Conservation (phyloP, 2,329 filamentous ascomycete species). For the Talaromyces sp. region DNA sequence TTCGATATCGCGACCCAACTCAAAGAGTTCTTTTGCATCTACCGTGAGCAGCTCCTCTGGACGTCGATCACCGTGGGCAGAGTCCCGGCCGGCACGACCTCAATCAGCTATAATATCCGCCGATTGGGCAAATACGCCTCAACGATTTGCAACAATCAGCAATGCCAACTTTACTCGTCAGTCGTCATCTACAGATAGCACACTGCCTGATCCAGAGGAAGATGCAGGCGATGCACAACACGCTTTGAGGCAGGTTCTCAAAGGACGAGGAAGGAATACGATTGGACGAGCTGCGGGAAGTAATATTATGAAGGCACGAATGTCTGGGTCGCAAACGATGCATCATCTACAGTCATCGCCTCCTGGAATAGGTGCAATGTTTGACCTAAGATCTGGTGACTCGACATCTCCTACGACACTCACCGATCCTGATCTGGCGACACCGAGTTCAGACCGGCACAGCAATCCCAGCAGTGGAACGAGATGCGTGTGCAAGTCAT, state of each 20-base stretch:
- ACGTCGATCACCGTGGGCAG: conserved; percentile 40
- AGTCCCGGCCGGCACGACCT: conserved; percentile 29
- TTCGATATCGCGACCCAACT: conserved; percentile 38
- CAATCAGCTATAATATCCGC: conserved; percentile 22
- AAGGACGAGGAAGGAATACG: conserved; percentile 30
- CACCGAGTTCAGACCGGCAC: conserved; percentile 53
- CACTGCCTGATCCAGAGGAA: conserved; percentile 27
- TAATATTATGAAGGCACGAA: conserved; percentile 17
- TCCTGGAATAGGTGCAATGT: conserved; percentile 35
- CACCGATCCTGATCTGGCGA: conserved; percentile 49
- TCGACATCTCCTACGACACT: conserved; percentile 50
- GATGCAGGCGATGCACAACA: conserved; percentile 44
- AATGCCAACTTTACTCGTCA: conserved; percentile 33
- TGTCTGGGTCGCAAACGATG: conserved; percentile 31
- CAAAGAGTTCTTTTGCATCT: conserved; percentile 44
- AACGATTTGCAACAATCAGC: conserved; percentile 31
- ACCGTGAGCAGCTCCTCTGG: conserved; percentile 40
- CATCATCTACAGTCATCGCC: conserved; percentile 44
- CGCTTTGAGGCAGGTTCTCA: conserved; percentile 46
- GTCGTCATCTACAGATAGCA: conserved; percentile 26
- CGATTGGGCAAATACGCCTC: conserved; percentile 33
- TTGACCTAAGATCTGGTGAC: conserved; percentile 37
- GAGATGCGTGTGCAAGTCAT: conserved; percentile 56
- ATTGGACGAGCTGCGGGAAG: conserved; percentile 29
- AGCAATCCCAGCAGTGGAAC: conserved; percentile 52